Evolutionary conservation across 148 eudicot species (phyloP).

Genomic region (Vaccinium darrowii): DNA sequence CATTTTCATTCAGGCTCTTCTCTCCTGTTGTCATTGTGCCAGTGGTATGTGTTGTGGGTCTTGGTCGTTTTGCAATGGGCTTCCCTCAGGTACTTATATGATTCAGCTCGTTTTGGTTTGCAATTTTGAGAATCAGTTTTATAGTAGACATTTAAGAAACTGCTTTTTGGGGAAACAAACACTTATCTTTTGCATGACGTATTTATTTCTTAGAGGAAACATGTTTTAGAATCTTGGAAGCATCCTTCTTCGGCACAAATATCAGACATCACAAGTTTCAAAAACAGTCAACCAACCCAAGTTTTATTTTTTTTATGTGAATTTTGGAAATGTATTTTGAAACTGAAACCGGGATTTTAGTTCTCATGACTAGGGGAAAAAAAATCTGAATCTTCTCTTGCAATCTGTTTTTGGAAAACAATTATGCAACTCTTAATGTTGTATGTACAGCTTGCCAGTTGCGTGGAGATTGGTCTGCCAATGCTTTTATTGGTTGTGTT

Average conservation of each 20-base stretch:
- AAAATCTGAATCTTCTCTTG: neutral
- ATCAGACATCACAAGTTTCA: neutral
- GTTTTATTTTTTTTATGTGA: neutral
- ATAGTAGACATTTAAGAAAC: neutral
- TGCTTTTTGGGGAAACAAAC: neutral
- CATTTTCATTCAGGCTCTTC: conserved; percentile 46
- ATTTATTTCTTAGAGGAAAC: neutral
- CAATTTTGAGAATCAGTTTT: neutral
- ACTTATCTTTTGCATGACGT: neutral
- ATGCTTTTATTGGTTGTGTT: conserved; percentile 69
- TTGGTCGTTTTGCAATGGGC: conserved; percentile 79
- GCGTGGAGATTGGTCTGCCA: conserved; percentile 89
- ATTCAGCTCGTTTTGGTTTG: neutral
- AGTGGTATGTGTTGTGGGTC: conserved; percentile 73
- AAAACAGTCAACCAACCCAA: neutral
- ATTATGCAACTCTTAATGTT: neutral
- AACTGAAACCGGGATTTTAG: neutral
- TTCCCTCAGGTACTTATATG: conserved; percentile 66
- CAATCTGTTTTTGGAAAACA: neutral
- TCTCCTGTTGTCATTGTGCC: conserved; percentile 82
- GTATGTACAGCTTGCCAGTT: conserved; percentile 61
- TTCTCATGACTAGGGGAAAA: neutral
- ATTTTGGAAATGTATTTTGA: neutral
- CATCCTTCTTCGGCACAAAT: neutral
- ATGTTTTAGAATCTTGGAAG: neutral